phyloP scores from a whole-genome alignment of 2,329 filamentous ascomycete species.

The Claviceps purpurea region DNA sequence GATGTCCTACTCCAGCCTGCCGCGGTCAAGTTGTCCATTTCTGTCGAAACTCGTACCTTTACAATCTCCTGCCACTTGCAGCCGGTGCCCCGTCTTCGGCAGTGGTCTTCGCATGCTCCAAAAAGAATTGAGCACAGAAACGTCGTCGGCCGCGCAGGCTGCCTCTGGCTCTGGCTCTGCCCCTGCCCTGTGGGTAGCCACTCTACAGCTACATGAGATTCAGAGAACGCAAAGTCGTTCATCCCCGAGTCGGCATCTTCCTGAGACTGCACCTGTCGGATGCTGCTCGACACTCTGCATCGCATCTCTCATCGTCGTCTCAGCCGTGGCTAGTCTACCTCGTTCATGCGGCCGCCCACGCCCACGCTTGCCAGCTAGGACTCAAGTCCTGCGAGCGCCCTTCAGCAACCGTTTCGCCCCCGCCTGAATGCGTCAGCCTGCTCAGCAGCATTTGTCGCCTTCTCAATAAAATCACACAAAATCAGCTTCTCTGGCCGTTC shows the following conservation, averaged over 20 bases:
- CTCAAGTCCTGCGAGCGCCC: neutral
- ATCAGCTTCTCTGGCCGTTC: neutral
- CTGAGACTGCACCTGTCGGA: neutral
- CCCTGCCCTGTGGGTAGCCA: neutral
- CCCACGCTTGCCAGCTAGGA: neutral
- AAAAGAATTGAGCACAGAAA: conserved; percentile 1
- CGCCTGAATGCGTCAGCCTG: neutral
- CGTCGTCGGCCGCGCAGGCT: neutral
- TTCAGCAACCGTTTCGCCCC: neutral
- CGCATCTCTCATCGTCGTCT: conserved; percentile 1
- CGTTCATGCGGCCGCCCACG: neutral
- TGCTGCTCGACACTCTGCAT: neutral
- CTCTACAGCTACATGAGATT: neutral
- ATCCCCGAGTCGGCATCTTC: neutral
- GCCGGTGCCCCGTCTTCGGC: neutral
- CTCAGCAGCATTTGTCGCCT: neutral
- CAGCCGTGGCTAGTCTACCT: neutral
- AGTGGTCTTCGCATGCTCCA: neutral
- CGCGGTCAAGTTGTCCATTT: neutral
- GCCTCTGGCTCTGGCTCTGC: neutral
- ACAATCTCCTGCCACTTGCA: neutral
- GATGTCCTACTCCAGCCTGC: neutral
- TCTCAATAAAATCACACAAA: neutral
- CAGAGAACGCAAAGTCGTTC: neutral
- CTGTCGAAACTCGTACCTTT: neutral